phyloP scores from a whole-genome alignment of 768 basidiomycete genomes.

The Trametes cinnabarina region DNA sequence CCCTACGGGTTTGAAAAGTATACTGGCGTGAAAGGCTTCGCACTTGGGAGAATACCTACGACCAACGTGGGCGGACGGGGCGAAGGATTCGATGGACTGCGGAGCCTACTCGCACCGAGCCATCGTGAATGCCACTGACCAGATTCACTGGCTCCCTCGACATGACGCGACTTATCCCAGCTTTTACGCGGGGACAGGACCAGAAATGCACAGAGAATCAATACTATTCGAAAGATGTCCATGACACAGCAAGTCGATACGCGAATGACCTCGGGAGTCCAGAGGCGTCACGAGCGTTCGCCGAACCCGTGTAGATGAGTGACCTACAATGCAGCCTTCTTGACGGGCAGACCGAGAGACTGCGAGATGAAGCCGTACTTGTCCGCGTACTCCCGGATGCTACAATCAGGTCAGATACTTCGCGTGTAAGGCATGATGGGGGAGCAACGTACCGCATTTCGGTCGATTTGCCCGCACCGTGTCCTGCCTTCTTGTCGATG shows the following conservation, averaged over 20 bases:
- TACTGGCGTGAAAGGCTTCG: too few species aligned
- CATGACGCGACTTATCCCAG: too few species aligned
- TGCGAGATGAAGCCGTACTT: slow-evolving; percentile 77
- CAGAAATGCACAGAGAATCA: too few species aligned
- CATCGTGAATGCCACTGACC: too few species aligned
- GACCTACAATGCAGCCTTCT: not conserved
- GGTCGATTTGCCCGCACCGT: slow-evolving; percentile 78
- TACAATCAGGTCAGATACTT: slow-evolving; percentile 32
- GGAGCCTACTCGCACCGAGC: too few species aligned
- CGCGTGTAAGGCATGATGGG: not conserved
- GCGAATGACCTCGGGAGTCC: not conserved
- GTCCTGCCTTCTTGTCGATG: slow-evolving; percentile 78
- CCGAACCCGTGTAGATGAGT: not conserved
- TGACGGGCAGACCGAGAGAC: slow-evolving; percentile 48
- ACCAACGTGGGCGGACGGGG: too few species aligned
- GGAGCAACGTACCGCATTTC: slow-evolving; percentile 50
- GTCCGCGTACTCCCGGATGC: slow-evolving; percentile 74
- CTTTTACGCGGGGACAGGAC: too few species aligned
- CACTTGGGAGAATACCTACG: too few species aligned
- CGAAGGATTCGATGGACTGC: too few species aligned
- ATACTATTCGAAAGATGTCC: not conserved
- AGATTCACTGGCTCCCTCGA: too few species aligned
- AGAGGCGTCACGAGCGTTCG: not conserved
- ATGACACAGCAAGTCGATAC: not conserved
- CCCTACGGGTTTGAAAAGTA: too few species aligned